phyloP scores from a whole-genome alignment of 2,329 filamentous ascomycete species.

The Monilinia aucupariae region DNA sequence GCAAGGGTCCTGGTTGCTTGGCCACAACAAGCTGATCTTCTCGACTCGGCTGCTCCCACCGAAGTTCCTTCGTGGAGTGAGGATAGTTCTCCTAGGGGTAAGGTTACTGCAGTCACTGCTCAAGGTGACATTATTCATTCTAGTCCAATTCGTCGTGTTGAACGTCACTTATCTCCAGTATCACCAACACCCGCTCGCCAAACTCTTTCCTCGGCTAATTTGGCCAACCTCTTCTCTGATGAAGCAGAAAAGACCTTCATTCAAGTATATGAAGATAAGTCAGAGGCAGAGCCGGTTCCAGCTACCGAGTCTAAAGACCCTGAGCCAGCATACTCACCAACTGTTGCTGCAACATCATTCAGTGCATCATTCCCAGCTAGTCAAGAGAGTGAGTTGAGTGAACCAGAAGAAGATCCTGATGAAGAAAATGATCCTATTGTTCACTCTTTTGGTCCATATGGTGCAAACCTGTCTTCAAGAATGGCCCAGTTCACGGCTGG shows the following conservation, averaged over 20 bases:
- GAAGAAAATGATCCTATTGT: conserved; percentile 94
- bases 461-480: conserved; percentile 75
- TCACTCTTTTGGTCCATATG: conserved; percentile 87
- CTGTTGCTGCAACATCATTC: conserved; percentile 30
- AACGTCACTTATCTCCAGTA: conserved; percentile 65
- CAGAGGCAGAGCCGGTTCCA: conserved; percentile 45
- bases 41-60: conserved; percentile 38
- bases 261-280: conserved; percentile 69
- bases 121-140: conserved; percentile 47
- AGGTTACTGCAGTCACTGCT: conserved; percentile 36
- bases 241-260: conserved; percentile 45
- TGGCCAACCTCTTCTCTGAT: conserved; percentile 38
- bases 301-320: conserved; percentile 17
- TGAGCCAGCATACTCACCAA: conserved; percentile 28
- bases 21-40: conserved; percentile 58
- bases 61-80: conserved; percentile 66
- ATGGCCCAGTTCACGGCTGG: conserved; percentile 70
- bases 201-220: conserved; percentile 20
- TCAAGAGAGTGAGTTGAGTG: conserved; percentile 50
- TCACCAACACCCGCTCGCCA: conserved; percentile 56
- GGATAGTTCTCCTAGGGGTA: conserved; percentile 46
- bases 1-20: conserved; percentile 84
- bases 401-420: conserved; percentile 62
- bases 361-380: conserved; percentile 22
- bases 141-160: conserved; percentile 52